Base-by-base conservation (phyloP, 345 rosid species). In the Rhodamnia rubescens region DNA sequence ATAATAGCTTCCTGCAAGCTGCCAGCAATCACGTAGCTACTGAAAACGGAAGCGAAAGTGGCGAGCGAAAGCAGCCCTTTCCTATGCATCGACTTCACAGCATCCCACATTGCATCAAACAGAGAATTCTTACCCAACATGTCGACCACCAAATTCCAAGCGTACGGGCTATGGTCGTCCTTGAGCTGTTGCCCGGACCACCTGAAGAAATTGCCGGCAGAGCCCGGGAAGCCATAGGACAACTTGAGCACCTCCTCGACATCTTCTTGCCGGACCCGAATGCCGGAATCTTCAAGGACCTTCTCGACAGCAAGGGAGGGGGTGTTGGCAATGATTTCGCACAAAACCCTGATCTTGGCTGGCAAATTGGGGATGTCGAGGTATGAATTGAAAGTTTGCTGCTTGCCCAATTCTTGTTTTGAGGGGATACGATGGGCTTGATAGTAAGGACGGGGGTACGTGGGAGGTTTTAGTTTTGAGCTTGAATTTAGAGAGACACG, bases 51-150 rank as follows among this genome's bases (percentile, higher is more conserved):
- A 74, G 94, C 95, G 84, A 94, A 92, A 24, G 95, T 92, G 15
- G 95, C 94, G 56, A 92, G 87, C 40, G 95, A 94, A 36, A 94
- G 89, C 87, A 92, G 80, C 59, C 89, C 87, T 78, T 82, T 88
- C 36, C 49, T 85, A 44, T 81, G 88, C 95, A 92, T 92, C 24
- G 96, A 92, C 88, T 88, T 90, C 29, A 92, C 83, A 10, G 95
- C 94, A 69, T 91, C 95, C 96, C 95, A 94, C 96, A 94, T 94
- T 5, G 93, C 91, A n/a, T 92, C 93, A 82, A 94, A 94, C 74
- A 90, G 86, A 9, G 26, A 86, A 64, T 92, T 92, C 90, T 92
- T 94, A 14, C 95, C 95, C 75, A 94, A 84, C 74, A 94, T 83
- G 87, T 94, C 95, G 59, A 94, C 94, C 22, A 92, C 91, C 16